Conservation (phyloP, 2,329 filamentous ascomycete genomes). For the Colletotrichum karsti region DNA sequence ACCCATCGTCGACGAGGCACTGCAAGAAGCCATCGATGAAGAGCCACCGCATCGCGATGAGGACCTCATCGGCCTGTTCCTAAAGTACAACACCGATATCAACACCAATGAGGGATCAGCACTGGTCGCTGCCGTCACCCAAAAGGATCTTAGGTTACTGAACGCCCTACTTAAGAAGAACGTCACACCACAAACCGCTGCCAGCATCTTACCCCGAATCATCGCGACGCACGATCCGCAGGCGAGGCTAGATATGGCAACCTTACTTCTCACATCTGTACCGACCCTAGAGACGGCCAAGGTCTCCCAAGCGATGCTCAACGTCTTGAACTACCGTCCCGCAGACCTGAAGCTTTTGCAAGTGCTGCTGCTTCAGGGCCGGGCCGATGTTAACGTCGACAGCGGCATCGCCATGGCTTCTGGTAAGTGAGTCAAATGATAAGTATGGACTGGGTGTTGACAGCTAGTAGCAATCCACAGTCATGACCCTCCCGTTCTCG, state of each 20-base stretch:
- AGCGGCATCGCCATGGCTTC: slow-evolving; percentile 51
- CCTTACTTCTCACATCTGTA: slow-evolving; percentile 54
- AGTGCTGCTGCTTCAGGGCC: slow-evolving; percentile 58
- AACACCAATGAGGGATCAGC: slow-evolving; percentile 62
- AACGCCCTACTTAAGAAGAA: slow-evolving; percentile 53
- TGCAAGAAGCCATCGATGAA: slow-evolving; percentile 62
- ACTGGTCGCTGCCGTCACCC: slow-evolving; percentile 55
- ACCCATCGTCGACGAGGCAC: slow-evolving; percentile 54
- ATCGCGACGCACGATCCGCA: slow-evolving; percentile 54
- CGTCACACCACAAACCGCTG: slow-evolving; percentile 55
- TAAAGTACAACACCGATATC: slow-evolving; percentile 61
- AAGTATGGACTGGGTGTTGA: background rate
- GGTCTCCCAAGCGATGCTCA: slow-evolving; percentile 51
- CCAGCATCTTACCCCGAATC: slow-evolving; percentile 56
- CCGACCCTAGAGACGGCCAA: slow-evolving; percentile 51
- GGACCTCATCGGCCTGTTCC: slow-evolving; percentile 59
- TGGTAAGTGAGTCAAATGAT: slow-evolving; percentile 35
- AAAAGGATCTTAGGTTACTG: slow-evolving; percentile 56
- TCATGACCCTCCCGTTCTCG: slow-evolving; percentile 57
- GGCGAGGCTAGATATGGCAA: slow-evolving; percentile 55
- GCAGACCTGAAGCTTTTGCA: slow-evolving; percentile 59
- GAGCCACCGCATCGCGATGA: slow-evolving; percentile 56
- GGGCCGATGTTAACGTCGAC: slow-evolving; percentile 61
- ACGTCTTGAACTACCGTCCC: slow-evolving; percentile 51
- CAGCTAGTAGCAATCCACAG: slow-evolving; percentile 46